Percentiles rank a stretch among this genome's conserved stretches.
Conservation (phyloP, 768 basidiomycete genomes). For the Macrolepiota dolichaula region DNA sequence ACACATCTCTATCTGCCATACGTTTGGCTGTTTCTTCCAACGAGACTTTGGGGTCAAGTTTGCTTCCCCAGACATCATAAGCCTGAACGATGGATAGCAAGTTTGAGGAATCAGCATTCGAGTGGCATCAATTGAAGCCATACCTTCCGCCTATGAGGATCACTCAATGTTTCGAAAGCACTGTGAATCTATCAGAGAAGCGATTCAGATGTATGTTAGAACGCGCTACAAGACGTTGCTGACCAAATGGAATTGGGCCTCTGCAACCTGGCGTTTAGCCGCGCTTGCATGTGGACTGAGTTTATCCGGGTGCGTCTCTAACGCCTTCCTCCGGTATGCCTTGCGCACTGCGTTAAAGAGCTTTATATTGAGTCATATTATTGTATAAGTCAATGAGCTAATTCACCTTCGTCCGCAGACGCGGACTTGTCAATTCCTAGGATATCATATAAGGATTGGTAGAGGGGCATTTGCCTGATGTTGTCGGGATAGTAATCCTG, state of each 20-base stretch:
- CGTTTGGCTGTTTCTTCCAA: constrained; percentile 12
- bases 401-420: constrained; percentile 50
- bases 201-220: neutral
- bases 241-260: constrained; percentile 61
- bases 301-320: constrained; percentile 76
- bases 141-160: constrained; percentile 54
- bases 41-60: constrained; percentile 10
- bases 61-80: constrained; percentile 11
- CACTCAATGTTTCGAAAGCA: constrained; percentile 58
- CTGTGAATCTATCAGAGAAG: constrained; percentile 47
- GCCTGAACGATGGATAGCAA: neutral
- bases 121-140: constrained; percentile 10
- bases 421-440: constrained; percentile 44
- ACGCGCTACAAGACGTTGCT: constrained; percentile 11
- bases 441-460: constrained; percentile 32
- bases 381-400: neutral
- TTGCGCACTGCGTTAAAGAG: constrained; percentile 48
- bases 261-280: constrained; percentile 49
- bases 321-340: constrained; percentile 62
- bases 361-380: neutral
- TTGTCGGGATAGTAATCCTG: neutral
- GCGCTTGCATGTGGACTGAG: constrained; percentile 51
- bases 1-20: constrained; percentile 13
- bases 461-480: constrained; percentile 1
- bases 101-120: neutral